These are phyloP conservation scores for Fusarium penzigii DNA, from an alignment of 2,329 filamentous ascomycete species.

Conservation along the genomic window DNA sequence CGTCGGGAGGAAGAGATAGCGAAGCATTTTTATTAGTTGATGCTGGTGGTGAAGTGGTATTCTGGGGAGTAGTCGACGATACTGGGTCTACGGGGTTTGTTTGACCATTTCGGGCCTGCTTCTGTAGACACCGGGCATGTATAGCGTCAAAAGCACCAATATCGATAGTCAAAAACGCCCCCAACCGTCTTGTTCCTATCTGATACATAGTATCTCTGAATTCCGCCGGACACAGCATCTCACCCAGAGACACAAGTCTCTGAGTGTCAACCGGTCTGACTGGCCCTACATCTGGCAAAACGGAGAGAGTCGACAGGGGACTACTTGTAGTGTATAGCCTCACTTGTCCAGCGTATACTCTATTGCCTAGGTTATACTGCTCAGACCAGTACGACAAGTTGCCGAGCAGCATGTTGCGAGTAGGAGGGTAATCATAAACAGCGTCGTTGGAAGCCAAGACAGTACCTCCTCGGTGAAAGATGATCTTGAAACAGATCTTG, in stretches of 20 bases:
- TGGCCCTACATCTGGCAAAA: slow-evolving; percentile 8
- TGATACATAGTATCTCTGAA: slow-evolving; percentile 25
- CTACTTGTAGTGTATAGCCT: slow-evolving; percentile 17
- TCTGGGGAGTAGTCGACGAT: no score
- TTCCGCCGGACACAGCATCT: slow-evolving; percentile 25
- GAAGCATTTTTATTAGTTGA: no score
- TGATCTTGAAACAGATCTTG: slow-evolving; percentile 15
- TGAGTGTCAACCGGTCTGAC: slow-evolving; percentile 27
- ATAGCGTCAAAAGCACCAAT: slow-evolving; percentile 6
- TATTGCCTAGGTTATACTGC: slow-evolving; percentile 11
- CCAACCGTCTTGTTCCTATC: slow-evolving; percentile 7
- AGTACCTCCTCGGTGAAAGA: slow-evolving; percentile 20
- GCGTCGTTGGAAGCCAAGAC: slow-evolving; percentile 16
- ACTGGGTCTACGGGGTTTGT: no score
- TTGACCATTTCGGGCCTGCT: no score
- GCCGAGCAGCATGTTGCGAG: slow-evolving; percentile 14
- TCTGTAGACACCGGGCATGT: neutral
- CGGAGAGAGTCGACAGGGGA: slow-evolving; percentile 5
- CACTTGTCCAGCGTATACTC: slow-evolving; percentile 14
- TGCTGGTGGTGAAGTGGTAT: no score
- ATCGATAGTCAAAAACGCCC: slow-evolving; percentile 28
- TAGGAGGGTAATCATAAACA: slow-evolving; percentile 13
- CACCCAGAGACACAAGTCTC: slow-evolving; percentile 31
- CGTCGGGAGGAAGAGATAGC: no score
- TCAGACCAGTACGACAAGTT: slow-evolving; percentile 15